Evolutionary conservation across 345 rosid species (phyloP).

Genomic region (Populus euphratica): DNA sequence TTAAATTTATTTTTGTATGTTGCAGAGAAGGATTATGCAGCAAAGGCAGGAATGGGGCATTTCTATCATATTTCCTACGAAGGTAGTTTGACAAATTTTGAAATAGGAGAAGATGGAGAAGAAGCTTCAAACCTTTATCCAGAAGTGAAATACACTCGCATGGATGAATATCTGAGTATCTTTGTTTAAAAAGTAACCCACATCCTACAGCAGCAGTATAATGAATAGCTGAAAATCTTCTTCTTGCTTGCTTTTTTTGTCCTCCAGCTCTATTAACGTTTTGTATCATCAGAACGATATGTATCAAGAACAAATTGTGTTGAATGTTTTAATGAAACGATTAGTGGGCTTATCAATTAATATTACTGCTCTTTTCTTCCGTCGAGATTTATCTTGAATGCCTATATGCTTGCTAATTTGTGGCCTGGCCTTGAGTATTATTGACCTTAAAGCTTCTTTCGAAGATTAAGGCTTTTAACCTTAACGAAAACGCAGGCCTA

Average conservation of each 20-base stretch:
- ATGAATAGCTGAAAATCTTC: not conserved
- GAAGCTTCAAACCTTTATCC: constrained; percentile 85
- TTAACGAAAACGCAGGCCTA: no score
- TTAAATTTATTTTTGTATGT: not conserved
- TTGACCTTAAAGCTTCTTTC: not conserved
- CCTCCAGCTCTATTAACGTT: not conserved
- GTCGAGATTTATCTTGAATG: not conserved
- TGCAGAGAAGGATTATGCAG: constrained; percentile 53
- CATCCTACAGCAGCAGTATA: not conserved
- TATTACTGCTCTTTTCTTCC: not conserved
- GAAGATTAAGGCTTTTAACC: not conserved
- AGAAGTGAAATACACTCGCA: constrained; percentile 58
- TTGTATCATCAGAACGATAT: not conserved
- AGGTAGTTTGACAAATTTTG: constrained; percentile 71
- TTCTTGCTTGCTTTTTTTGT: not conserved
- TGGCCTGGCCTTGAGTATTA: not conserved
- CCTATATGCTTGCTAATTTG: not conserved
- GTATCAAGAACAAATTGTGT: not conserved
- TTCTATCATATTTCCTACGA: constrained; percentile 79
- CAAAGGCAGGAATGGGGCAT: constrained; percentile 68
- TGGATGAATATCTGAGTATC: constrained; percentile 58
- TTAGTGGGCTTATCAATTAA: not conserved
- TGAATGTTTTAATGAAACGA: not conserved
- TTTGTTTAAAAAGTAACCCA: constrained; percentile 15
- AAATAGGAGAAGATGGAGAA: constrained; percentile 52